Percentiles rank a stretch among this genome's conserved stretches.
Evolutionary conservation across 805 yeast genomes (phyloP).

Genomic region (Danielia reshetovae): DNA sequence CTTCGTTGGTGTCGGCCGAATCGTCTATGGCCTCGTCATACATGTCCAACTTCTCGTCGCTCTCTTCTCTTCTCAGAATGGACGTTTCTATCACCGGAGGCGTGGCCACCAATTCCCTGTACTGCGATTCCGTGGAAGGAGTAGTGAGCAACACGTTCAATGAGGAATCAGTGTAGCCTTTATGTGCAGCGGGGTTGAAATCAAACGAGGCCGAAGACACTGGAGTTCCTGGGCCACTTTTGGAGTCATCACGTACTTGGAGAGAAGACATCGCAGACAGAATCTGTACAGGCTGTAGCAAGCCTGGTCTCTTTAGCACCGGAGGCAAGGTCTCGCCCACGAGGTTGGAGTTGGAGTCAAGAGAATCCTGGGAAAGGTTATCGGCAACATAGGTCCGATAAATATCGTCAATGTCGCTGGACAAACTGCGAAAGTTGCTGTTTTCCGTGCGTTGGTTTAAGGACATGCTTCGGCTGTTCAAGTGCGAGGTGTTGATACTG

Average conservation of each 20-base stretch:
- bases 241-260: not conserved
- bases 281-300: not conserved
- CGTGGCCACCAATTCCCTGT: constrained; percentile 15
- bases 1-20: constrained; percentile 6
- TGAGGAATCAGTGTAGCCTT: constrained; percentile 30
- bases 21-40: constrained; percentile 8
- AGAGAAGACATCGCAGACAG: not conserved
- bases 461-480: not conserved
- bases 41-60: not conserved
- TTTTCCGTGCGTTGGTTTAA: not conserved
- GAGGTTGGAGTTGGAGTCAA: constrained; percentile 7
- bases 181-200: constrained; percentile 20
- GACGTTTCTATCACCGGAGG: constrained; percentile 5
- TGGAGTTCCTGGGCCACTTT: constrained; percentile 31
- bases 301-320: no score
- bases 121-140: constrained; percentile 21
- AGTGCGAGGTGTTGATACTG: not conserved
- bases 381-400: constrained; percentile 8
- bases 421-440: constrained; percentile 13
- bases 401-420: constrained; percentile 12
- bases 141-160: constrained; percentile 34
- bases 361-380: constrained; percentile 2
- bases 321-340: constrained; percentile 2
- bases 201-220: constrained; percentile 29
- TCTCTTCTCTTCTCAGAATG: constrained; percentile 1